Conservation (phyloP, 2,329 filamentous ascomycete genomes). For the Colletotrichum zoysiae region DNA sequence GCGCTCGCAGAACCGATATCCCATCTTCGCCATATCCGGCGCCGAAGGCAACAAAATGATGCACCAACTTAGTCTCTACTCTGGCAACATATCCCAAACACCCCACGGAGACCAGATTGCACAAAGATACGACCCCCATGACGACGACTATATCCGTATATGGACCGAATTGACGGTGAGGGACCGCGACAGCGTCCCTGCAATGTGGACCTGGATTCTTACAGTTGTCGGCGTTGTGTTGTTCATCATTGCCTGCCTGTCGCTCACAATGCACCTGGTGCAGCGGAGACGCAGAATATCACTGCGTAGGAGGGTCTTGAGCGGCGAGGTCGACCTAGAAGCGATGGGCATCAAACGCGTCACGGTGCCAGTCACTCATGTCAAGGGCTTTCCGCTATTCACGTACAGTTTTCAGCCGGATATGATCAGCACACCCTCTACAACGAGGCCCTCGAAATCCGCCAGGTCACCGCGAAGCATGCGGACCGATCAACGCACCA, state of each 20-base stretch:
- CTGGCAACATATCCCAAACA: conserved; percentile 75
- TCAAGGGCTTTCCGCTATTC: conserved; percentile 83
- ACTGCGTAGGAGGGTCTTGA: conserved; percentile 77
- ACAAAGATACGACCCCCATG: conserved; percentile 65
- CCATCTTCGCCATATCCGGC: conserved; percentile 85
- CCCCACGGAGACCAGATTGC: conserved; percentile 70
- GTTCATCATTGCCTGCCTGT: conserved; percentile 75
- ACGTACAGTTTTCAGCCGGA: conserved; percentile 75
- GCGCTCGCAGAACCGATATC: conserved; percentile 78
- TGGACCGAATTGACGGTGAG: conserved; percentile 67
- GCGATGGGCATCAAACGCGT: conserved; percentile 86
- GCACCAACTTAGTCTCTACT: conserved; percentile 79
- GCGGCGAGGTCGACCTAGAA: conserved; percentile 88
- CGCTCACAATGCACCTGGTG: conserved; percentile 79
- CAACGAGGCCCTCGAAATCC: conserved; percentile 52
- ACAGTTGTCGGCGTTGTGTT: conserved; percentile 80
- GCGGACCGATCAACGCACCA: conserved; percentile 37
- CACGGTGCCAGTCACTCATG: conserved; percentile 77
- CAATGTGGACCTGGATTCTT: conserved; percentile 84
- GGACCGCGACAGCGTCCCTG: conserved; percentile 68
- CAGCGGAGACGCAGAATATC: conserved; percentile 77
- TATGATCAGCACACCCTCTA: conserved; percentile 50
- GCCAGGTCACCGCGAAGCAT: conserved; percentile 46
- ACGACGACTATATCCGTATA: conserved; percentile 70
- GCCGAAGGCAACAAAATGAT: conserved; percentile 76